Percentiles rank a stretch among this genome's conserved stretches.
These are phyloP conservation scores for Trapa incisa DNA, from an alignment of 345 rosid genomes.

Conservation along the genomic window DNA sequence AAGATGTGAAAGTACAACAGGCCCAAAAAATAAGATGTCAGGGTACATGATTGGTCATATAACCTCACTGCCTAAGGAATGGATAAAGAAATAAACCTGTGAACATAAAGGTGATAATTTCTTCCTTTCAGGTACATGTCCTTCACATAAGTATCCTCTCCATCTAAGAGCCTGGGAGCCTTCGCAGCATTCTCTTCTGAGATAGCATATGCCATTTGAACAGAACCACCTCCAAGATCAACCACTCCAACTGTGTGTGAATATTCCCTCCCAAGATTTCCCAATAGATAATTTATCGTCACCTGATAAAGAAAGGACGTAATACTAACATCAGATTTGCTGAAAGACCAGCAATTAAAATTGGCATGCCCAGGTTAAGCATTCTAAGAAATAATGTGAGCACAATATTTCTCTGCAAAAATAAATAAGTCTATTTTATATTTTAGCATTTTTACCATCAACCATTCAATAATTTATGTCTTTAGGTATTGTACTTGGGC, in stretches of 20 bases:
- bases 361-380: neutral
- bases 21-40: too few species aligned
- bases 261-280: constrained; percentile 65
- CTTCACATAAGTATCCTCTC: constrained; percentile 72
- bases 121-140: constrained; percentile 70
- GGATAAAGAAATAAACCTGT: neutral
- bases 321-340: neutral
- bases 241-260: constrained; percentile 81
- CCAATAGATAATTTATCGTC: constrained; percentile 76
- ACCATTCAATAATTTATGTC: neutral
- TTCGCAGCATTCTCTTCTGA: constrained; percentile 64
- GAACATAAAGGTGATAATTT: constrained; percentile 55
- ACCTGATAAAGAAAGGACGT: constrained; percentile 34
- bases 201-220: constrained; percentile 98
- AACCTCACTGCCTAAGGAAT: neutral
- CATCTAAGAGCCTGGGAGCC: constrained; percentile 51
- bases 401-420: neutral
- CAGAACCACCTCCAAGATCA: constrained; percentile 99
- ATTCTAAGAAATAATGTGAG: neutral
- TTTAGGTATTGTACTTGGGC: neutral
- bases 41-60: neutral
- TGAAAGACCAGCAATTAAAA: neutral
- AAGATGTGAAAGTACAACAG: too few species aligned
- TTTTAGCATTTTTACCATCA: neutral
- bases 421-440: neutral